Conservation (phyloP, 345 rosid genomes). For the Populus simonii region DNA sequence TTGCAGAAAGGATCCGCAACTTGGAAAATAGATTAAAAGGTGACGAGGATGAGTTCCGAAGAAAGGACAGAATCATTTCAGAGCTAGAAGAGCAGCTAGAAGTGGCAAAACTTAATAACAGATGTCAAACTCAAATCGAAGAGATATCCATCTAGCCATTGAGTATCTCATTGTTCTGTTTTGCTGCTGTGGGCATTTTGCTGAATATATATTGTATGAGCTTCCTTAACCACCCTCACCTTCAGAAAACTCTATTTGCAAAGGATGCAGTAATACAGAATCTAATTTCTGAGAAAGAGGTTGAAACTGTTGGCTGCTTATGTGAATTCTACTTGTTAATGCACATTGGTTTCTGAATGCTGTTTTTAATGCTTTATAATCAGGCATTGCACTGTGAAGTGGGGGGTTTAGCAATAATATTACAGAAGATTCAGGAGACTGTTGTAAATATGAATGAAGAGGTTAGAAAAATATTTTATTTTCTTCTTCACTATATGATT, state of each 20-base stretch:
- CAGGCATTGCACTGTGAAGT: conserved; percentile 66
- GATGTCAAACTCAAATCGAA: conserved; percentile 45
- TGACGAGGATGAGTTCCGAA: conserved; percentile 45
- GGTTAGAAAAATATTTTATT: conserved; percentile 41
- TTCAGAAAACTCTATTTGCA: conserved; percentile 55
- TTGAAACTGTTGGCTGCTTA: conserved; percentile 19
- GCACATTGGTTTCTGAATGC: conserved; percentile 19
- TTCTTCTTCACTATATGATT: conserved; percentile 5
- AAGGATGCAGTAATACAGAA: conserved; percentile 61
- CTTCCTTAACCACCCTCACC: conserved; percentile 62
- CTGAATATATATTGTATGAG: conserved; percentile 18
- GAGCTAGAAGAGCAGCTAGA: conserved; percentile 58
- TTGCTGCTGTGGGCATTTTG: conserved; percentile 8
- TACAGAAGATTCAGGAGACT: conserved; percentile 61
- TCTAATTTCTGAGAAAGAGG: conserved; percentile 70
- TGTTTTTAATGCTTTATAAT: conserved; percentile 5
- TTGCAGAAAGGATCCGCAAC: conserved; percentile 53
- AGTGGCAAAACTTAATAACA: conserved; percentile 41
- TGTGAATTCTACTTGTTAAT: conserved; percentile 11
- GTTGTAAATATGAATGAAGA: conserved; percentile 54
- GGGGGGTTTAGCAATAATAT: conserved; percentile 42
- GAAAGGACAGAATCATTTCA: conserved; percentile 49
- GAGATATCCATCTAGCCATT: conserved; percentile 55
- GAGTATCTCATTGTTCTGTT: conserved; percentile 11
- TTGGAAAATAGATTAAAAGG: conserved; percentile 50